These are phyloP conservation scores for Ogataea pilisensis DNA, from an alignment of 805 yeast species.

Conservation along the genomic window DNA sequence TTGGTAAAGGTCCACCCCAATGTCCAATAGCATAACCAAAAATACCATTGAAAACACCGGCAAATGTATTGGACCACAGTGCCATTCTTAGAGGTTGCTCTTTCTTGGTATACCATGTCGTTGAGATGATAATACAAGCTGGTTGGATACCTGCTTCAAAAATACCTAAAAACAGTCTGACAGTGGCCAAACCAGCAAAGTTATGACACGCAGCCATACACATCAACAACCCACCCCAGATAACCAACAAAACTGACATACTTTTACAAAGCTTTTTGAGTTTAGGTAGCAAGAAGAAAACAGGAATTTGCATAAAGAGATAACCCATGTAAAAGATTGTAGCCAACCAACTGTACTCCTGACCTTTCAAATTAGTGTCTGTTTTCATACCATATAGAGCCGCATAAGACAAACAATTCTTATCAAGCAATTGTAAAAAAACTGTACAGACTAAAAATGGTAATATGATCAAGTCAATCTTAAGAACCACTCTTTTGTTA, in stretches of 20 bases:
- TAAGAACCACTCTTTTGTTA: constrained; percentile 18
- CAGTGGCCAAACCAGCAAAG: constrained; percentile 42
- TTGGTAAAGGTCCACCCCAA: constrained; percentile 20
- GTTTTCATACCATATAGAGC: constrained; percentile 41
- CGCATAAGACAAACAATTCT: constrained; percentile 40
- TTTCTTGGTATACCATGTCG: constrained; percentile 32
- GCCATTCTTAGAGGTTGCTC: constrained; percentile 31
- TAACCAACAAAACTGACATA: constrained; percentile 31
- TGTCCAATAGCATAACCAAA: constrained; percentile 32
- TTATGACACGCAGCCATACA: constrained; percentile 43
- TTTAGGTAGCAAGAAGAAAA: constrained; percentile 31
- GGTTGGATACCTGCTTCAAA: constrained; percentile 35
- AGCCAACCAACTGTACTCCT: constrained; percentile 52
- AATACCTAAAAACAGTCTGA: constrained; percentile 49
- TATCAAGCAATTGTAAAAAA: constrained; percentile 35
- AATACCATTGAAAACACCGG: constrained; percentile 29
- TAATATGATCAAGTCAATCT: constrained; percentile 21
- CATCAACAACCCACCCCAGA: constrained; percentile 48
- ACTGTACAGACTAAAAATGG: constrained; percentile 29
- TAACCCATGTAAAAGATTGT: constrained; percentile 64
- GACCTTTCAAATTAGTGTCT: constrained; percentile 38
- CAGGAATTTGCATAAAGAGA: constrained; percentile 52
- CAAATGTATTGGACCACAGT: constrained; percentile 31
- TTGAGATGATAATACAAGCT: constrained; percentile 32
- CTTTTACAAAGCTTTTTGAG: constrained; percentile 29